Evolutionary conservation across 768 basidiomycete species (phyloP).

Genomic region (Hypsizygus marmoreus): DNA sequence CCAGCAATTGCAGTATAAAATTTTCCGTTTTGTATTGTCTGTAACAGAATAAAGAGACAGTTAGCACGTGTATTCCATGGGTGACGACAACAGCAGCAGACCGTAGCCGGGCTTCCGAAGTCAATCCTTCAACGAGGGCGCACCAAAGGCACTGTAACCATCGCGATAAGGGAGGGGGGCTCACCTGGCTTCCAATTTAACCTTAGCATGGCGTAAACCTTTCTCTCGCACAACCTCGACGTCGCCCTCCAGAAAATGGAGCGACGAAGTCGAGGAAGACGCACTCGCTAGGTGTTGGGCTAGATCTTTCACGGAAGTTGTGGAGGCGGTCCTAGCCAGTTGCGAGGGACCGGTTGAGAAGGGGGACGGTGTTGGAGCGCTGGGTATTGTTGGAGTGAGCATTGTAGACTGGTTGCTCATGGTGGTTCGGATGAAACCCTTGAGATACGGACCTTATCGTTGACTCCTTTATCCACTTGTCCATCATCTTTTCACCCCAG

Average conservation of each 20-base stretch:
- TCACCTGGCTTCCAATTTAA: constrained; percentile 72
- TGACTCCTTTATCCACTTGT: no score
- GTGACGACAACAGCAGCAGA: constrained; percentile 33
- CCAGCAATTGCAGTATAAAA: constrained; percentile 59
- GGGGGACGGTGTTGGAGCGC: constrained; percentile 18
- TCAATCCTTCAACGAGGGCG: constrained; percentile 30
- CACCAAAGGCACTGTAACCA: constrained; percentile 26
- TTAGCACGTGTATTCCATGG: constrained; percentile 18
- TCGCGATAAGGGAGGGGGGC: constrained; percentile 32
- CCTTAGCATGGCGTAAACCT: constrained; percentile 58
- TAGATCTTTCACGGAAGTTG: constrained; percentile 35
- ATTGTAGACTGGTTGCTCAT: constrained; percentile 18
- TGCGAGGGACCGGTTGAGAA: constrained; percentile 18
- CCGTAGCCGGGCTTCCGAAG: constrained; percentile 36
- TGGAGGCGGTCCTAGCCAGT: constrained; percentile 29
- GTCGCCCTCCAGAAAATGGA: constrained; percentile 36
- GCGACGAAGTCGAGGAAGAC: constrained; percentile 33
- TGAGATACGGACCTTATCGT: no score
- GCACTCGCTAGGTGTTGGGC: constrained; percentile 30
- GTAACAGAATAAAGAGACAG: constrained; percentile 20
- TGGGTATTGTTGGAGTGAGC: constrained; percentile 7
- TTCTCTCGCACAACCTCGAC: constrained; percentile 52
- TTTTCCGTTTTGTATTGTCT: constrained; percentile 66
- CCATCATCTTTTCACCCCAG: no score
- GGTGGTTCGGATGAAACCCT: constrained; percentile 10